Evolutionary conservation across 2,329 filamentous ascomycete genomes (phyloP), one percentile per base, ranked within the genome.

Genomic region (Rugonectria rugulosa): DNA sequence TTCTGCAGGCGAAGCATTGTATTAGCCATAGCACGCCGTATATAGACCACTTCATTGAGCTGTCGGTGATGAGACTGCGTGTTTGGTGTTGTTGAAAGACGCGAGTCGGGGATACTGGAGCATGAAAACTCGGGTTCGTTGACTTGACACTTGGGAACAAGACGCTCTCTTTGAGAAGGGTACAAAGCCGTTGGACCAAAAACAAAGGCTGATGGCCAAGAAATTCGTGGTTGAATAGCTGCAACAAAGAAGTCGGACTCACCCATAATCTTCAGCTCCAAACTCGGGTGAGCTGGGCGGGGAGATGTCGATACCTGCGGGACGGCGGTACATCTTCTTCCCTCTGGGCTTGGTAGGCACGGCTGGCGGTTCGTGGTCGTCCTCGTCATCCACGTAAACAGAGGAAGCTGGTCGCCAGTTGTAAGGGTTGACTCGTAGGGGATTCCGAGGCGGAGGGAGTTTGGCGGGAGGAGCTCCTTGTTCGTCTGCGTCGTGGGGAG

Each of bases 211-310:
- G 49, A 47, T 51, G 58, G 56, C 37, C 62, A 61, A 63, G 55
- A 60, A 58, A 52, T 14, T 19, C 20, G 42, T 17, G 50, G 42
- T 29, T 17, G 31, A 27, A 32, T 23, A 29, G 43, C 20, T 27
- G 32, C 32, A 49, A 41, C 53, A 53, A 31, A 53, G 44, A 44
- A 37, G 31, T 23, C 34, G 29, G 29, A 78, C 80, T 77, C 74
- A 83, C 79, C 63, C 70, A 62, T 76, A 55, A 47, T 66, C 69
- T 29, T 68, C 63, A 44, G 71, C 69, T 40, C 70, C 65, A 9
- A 73, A 64, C 52, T 85, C 83, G 20, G 83, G 82, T 36, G 83
- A 86, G 72, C 82, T 85, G 24, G 81, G 82, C 47, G 83, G 83
- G 10, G 83, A 85, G 58, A 86, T 76, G 49, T 70, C 57, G 79